Evolutionary conservation across 192 early-diverging fungal species (phyloP), one percentile per base, ranked within the genome.

Genomic region (Coemansia guatemalensis): DNA sequence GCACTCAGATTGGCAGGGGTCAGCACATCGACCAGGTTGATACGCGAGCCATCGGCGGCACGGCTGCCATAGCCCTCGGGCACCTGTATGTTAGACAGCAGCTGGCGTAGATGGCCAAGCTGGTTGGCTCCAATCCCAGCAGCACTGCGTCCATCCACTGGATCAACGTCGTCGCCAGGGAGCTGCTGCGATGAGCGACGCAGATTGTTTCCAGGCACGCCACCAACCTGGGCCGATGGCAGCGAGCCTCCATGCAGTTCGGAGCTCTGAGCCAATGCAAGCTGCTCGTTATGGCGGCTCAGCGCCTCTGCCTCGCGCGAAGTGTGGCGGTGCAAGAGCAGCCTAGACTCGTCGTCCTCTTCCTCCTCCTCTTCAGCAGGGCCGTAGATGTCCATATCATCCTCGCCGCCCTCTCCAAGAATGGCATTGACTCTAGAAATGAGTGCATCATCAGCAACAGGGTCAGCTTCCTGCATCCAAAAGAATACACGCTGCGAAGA

Each of bases 401-500:
- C 39, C 3, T 58, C 65, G 9, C 44, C 65, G 8, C 51, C 67
- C 21, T 30, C 78, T 52, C 81, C 86, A 50, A 92, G 81, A 53
- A 87, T 56, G 9, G 67, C 47, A 61, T 90, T 94, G 41, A 90
- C 82, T 18, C 71, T 69, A 21, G 63, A 64, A 9, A 85, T 73
- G n/a, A 88, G 60, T 52, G 82, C 81, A 14, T 72, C 58, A 71
- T 91, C 91, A 30, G 77, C 81, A 18, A 84, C 81, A 18, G 82
- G 72, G 49, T 88, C 85, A 5, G 74, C 65, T 44, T 83, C 85
- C 68, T 95, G 93, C 80, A 92, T 85, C 93, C 93, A 95, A 59
- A 90, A 93, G 67, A 95, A 93, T 53, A 87, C 60, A 26, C 87
- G 86, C 74, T 89, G 88, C 56, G 77, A 83, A 18, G 92, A 92